These are phyloP conservation scores for Odontarrhena argentea DNA, from an alignment of 345 rosid genomes.

Conservation along the genomic window DNA sequence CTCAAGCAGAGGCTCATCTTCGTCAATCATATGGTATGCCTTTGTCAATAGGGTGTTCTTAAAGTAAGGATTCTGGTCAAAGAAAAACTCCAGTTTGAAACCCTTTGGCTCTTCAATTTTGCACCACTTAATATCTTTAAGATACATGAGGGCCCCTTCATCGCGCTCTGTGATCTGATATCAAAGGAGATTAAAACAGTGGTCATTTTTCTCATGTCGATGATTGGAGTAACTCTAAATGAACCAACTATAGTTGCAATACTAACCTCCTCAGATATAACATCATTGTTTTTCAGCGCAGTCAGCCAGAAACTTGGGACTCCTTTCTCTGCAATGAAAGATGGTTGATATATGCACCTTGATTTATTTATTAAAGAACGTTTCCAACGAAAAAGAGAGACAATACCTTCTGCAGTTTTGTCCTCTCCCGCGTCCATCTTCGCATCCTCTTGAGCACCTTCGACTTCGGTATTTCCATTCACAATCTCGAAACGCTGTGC, in stretches of 20 bases:
- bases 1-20: conserved; percentile 77
- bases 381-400: conserved; percentile 7
- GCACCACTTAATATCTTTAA: conserved; percentile 82
- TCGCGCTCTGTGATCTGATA: conserved; percentile 77
- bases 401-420: conserved; percentile 59
- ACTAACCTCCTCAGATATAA: conserved; percentile 50
- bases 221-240: not conserved
- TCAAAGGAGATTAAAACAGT: not conserved
- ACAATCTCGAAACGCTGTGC: conserved; percentile 85
- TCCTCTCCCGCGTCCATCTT: conserved; percentile 60
- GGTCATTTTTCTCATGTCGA: not conserved
- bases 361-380: not conserved
- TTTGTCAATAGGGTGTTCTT: conserved; percentile 75
- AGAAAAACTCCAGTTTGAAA: conserved; percentile 83
- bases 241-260: conserved; percentile 10
- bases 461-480: conserved; percentile 69
- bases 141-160: conserved; percentile 77
- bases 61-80: conserved; percentile 67
- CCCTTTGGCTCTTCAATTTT: conserved; percentile 83
- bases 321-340: conserved; percentile 70
- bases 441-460: conserved; percentile 56
- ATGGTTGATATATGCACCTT: conserved; percentile 18
- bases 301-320: conserved; percentile 92
- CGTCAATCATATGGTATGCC: conserved; percentile 89
- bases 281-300: conserved; percentile 93